Base-by-base conservation (phyloP, 163 green algal species). In the Chloromonas sp. region DNA sequence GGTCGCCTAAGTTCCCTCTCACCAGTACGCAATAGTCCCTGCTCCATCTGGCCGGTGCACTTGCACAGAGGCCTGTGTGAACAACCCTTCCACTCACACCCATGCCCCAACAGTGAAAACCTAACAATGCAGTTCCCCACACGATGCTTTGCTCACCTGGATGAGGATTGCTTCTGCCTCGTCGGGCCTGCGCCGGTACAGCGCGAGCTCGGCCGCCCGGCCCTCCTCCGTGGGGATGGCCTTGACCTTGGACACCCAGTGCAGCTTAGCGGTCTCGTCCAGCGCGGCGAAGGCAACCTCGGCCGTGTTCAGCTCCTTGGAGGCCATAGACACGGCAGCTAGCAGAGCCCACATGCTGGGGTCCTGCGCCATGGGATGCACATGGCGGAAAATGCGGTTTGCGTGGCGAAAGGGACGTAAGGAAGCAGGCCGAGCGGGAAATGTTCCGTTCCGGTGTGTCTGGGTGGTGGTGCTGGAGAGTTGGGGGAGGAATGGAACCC, bases 151-250 rank as follows among this genome's bases (percentile, higher is more conserved):
- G 13, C 83, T 2, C 77, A 93, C 92, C 92, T 94, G 91, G 70
- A 97, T 86, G 60, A 97, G 87, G 60, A 95, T 94, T 66, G 85
- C 83, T 87, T 97, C 94, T 11, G 90, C 93, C 84, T 95, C 90
- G n/a, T 93, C 87, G 0, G 90, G 87, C 82, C 87, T 85, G 36
- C 89, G 83, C 74, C 86, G 84, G 84, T 95, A 94, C 82, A 95
- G 80, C 58, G 92, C 92, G 84, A 96, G 89, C 92, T 96, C 90
- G 11, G 94, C 92, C 60, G 83, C 89, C 70, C 93, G 89, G 14
- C 87, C 91, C 87, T 96, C 92, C 82, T 94, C 88, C 0, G 84
- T 93, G 5, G 92, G 92, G 5, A 95, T 90, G 58, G 88, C 81
- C 88, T 94, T 93, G 3, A 95, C 88, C 84, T 91, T 91, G 74